A percentile compares a stretch with the other conserved stretches of the same genome.
These are phyloP conservation scores for Apiosordaria backusii DNA, from an alignment of 495 filamentous ascomycete species.

Conservation along the genomic window DNA sequence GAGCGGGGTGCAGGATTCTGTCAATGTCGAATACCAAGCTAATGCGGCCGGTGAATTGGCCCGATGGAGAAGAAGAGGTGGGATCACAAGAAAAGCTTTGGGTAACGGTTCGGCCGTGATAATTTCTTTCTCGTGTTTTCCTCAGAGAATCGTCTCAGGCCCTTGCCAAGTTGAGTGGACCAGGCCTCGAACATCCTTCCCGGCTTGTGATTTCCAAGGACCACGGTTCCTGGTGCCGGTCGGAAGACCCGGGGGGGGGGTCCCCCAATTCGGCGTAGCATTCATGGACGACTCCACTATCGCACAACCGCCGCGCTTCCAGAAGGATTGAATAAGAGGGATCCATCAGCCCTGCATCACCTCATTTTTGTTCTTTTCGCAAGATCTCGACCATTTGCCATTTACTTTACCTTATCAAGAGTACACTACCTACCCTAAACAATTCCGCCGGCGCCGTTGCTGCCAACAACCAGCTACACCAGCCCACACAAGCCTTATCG, in stretches of 20 bases:
- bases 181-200: neutral
- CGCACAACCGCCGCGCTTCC: slow-evolving; percentile 21
- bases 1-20: neutral
- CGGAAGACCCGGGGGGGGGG: neutral
- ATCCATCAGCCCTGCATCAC: slow-evolving; percentile 26
- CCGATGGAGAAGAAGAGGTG: neutral
- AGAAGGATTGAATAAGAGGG: slow-evolving; percentile 22
- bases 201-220: neutral
- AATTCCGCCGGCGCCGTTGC: neutral
- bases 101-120: too few species aligned
- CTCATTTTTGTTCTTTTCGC: slow-evolving; percentile 8
- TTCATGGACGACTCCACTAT: neutral
- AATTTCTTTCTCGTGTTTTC: neutral
- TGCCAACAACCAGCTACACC: neutral
- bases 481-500: too few species aligned
- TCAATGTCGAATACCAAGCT: slow-evolving; percentile 4
- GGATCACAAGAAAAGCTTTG: neutral
- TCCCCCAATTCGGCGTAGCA: slow-evolving; percentile 5
- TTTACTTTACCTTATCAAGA: neutral
- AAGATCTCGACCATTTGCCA: neutral
- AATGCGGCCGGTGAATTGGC: neutral
- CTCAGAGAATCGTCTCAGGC: neutral
- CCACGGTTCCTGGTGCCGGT: slow-evolving; percentile 2
- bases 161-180: neutral
- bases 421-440: too few species aligned